These are phyloP conservation scores for Chrysanthemum makinoi DNA, from an alignment of 129 eudicot species.

Conservation along the genomic window DNA sequence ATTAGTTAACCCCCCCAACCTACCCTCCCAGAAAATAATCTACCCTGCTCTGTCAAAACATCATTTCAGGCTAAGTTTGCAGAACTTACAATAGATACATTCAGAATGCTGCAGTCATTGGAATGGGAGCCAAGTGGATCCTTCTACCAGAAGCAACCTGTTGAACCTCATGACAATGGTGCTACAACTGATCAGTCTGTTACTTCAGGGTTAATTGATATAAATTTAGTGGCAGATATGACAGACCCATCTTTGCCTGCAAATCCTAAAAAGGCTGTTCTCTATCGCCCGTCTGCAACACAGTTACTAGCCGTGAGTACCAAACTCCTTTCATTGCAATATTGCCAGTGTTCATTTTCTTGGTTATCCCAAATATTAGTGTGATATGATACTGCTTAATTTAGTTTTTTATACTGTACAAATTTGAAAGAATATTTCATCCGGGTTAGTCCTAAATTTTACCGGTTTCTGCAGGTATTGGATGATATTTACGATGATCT, in stretches of 20 bases:
- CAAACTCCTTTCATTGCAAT: constrained; percentile 1
- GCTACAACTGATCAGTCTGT: constrained; percentile 56
- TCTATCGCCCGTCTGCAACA: constrained; percentile 80
- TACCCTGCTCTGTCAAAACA: neutral
- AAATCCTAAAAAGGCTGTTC: constrained; percentile 89
- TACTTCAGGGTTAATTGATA: constrained; percentile 90
- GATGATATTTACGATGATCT: constrained; percentile 88
- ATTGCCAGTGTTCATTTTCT: neutral
- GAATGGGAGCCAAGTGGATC: constrained; percentile 99
- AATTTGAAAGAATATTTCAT: too few relatives aligned
- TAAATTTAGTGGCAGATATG: constrained; percentile 88
- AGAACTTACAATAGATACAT: constrained; percentile 83
- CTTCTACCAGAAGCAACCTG: constrained; percentile 67
- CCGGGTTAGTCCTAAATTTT: neutral
- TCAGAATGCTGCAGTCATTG: constrained; percentile 95
- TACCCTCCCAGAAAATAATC: neutral
- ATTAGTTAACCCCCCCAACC: too few relatives aligned
- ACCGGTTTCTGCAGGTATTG: constrained; percentile 55
- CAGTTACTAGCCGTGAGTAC: constrained; percentile 87
- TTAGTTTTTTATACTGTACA: too few relatives aligned
- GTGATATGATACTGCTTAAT: too few relatives aligned
- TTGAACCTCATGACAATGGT: constrained; percentile 61
- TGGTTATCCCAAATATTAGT: neutral
- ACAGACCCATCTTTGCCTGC: constrained; percentile 92
- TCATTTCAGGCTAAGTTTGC: constrained; percentile 85